phyloP scores from a whole-genome alignment of 768 basidiomycete genomes.

The Wakefieldia striispora region DNA sequence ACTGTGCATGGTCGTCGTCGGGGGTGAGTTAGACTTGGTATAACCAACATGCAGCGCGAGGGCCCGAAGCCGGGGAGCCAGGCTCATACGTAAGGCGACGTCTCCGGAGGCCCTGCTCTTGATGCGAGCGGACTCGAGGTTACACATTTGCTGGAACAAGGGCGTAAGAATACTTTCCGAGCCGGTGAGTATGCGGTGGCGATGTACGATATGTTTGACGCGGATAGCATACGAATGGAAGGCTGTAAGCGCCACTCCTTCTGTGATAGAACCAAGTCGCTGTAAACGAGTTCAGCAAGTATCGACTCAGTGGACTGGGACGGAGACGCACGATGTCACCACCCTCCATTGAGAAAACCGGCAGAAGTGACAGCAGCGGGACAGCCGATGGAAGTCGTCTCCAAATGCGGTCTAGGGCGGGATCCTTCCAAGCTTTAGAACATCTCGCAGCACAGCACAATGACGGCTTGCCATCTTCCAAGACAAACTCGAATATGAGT shows the following conservation, averaged over 20 bases:
- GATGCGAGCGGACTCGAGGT: slow-evolving; percentile 22
- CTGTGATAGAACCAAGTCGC: slow-evolving; percentile 7
- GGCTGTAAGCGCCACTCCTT: not conserved
- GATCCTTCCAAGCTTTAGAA: slow-evolving; percentile 48
- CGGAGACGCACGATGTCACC: slow-evolving; percentile 11
- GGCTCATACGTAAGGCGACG: slow-evolving; percentile 21
- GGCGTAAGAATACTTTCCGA: slow-evolving; percentile 1
- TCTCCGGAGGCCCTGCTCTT: slow-evolving; percentile 14
- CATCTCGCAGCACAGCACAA: slow-evolving; percentile 39
- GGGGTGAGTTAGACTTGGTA: slow-evolving; percentile 25
- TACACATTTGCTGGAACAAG: slow-evolving; percentile 4
- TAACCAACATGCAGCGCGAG: slow-evolving; percentile 36
- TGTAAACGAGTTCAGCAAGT: slow-evolving; percentile 4
- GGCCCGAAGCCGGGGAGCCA: slow-evolving; percentile 33
- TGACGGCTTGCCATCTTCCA: slow-evolving; percentile 27
- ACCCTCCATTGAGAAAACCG: slow-evolving; percentile 13
- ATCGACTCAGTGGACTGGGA: not conserved
- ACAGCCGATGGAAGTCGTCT: slow-evolving; percentile 37
- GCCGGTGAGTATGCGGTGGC: slow-evolving; percentile 15
- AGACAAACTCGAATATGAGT: slow-evolving; percentile 36
- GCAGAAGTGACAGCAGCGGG: slow-evolving; percentile 40
- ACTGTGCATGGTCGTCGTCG: slow-evolving; percentile 11
- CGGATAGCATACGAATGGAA: slow-evolving; percentile 25
- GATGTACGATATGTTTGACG: slow-evolving; percentile 23
- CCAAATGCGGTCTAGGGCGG: slow-evolving; percentile 49